Conservation (phyloP, 1,139 yeast genomes). For the Pichia sp. region DNA sequence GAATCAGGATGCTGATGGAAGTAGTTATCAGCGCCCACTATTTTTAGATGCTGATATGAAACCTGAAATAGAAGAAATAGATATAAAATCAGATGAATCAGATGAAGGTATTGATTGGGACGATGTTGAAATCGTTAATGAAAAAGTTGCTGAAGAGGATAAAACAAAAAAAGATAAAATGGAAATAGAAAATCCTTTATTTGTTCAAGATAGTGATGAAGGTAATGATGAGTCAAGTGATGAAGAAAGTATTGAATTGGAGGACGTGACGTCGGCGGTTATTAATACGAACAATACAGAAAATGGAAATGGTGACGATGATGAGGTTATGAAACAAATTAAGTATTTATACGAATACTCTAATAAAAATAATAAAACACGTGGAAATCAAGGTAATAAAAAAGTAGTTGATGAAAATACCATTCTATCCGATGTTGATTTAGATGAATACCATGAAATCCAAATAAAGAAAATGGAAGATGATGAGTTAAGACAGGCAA, state of each 20-base stretch:
- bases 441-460: slow-evolving; percentile 13
- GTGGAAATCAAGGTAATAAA: background rate
- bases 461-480: slow-evolving; percentile 26
- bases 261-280: slow-evolving; percentile 18
- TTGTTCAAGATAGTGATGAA: slow-evolving; percentile 11
- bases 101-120: slow-evolving; percentile 26
- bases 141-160: background rate
- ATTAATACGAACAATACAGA: slow-evolving; percentile 7
- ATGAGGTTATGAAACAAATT: slow-evolving; percentile 25
- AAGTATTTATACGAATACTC: slow-evolving; percentile 30
- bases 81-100: slow-evolving; percentile 26
- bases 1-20: slow-evolving; percentile 30
- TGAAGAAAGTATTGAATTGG: slow-evolving; percentile 13
- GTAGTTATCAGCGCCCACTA: slow-evolving; percentile 32
- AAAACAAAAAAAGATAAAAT: background rate
- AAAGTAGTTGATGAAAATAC: background rate
- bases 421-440: slow-evolving; percentile 5
- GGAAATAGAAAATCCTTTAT: slow-evolving; percentile 5
- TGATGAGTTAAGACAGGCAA: slow-evolving; percentile 35
- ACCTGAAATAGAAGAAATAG: background rate
- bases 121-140: slow-evolving; percentile 15
- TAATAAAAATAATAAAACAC: slow-evolving; percentile 20
- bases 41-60: slow-evolving; percentile 20
- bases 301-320: slow-evolving; percentile 13
- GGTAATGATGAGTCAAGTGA: slow-evolving; percentile 5